Conservation (phyloP, 2,329 filamentous ascomycete genomes). For the Phyllosticta citrichinensis region DNA sequence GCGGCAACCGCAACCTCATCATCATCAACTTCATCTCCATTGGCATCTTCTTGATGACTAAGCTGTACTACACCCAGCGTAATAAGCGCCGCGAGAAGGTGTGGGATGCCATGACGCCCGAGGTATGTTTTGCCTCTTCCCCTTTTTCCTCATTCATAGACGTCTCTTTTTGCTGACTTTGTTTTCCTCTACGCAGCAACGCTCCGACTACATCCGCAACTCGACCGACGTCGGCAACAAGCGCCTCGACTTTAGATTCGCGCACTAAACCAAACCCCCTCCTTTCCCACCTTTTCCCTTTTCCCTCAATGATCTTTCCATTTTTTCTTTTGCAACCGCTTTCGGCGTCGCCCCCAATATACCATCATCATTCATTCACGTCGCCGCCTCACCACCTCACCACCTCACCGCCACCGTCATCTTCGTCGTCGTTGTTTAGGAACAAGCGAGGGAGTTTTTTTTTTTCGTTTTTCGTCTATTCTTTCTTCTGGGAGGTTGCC, state of each 20-base stretch:
- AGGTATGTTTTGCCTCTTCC: not conserved
- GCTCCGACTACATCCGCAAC: constrained; percentile 19
- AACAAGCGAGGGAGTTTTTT: too few relatives aligned
- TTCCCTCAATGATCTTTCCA: too few relatives aligned
- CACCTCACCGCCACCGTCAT: too few relatives aligned
- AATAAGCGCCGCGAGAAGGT: constrained; percentile 25
- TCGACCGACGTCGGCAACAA: constrained; percentile 22
- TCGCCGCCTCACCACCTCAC: too few relatives aligned
- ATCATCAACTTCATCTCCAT: constrained; percentile 24
- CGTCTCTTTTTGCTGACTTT: not conserved
- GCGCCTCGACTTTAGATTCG: constrained; percentile 23
- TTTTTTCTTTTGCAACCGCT: too few relatives aligned
- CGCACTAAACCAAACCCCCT: constrained; percentile 13
- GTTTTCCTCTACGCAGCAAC: constrained; percentile 14
- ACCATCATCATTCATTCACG: too few relatives aligned
- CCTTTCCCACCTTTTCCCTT: not conserved
- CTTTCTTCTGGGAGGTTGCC: too few relatives aligned
- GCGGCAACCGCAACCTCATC: constrained; percentile 30
- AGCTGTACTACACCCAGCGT: constrained; percentile 32
- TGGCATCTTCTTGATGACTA: constrained; percentile 25
- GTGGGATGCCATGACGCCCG: constrained; percentile 20
- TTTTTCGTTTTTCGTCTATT: too few relatives aligned
- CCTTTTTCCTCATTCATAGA: not conserved
- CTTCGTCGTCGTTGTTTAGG: too few relatives aligned
- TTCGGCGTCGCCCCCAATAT: too few relatives aligned